Evolutionary conservation across 129 eudicot species (phyloP), one percentile per base, ranked within the genome.

Genomic region (Flaveria sonorensis): DNA sequence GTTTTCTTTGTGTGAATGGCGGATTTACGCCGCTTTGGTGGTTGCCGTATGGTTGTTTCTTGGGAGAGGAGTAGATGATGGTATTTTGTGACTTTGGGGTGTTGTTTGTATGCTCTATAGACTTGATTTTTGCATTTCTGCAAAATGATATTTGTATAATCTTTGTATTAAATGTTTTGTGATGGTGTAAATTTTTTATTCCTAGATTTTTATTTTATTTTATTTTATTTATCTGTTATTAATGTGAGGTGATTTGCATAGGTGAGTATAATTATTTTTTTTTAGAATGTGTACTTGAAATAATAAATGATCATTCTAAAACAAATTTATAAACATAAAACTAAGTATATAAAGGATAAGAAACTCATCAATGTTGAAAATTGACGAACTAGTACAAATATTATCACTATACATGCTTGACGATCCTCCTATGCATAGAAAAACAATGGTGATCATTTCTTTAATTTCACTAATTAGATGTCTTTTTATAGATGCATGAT

Each of bases 121-220:
- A 62, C 43, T 65, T 36, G 50, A 36, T 32, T 65, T 65, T 65
- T 36, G 26, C 47, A 56, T 56, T 26, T 56, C 16, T 32, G 48
- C 50, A 65, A 65, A n/a, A 65, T 36, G 48, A 28, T 63, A 13
- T 62, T 62, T 61, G 30, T 28, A 62, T 62, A 62, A 62, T 30
- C 39, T 16, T 30, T 63, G 45, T 30, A 63, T 28, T 21, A 56
- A 56, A 56, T 63, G 20, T 28, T 28, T 26, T 62, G 68, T 12
- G 45, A 14, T 14, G 20, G 20, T 62, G 36, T 30, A 30, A 30
- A 3, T 30, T 30, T 3, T 30, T 42, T 62, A 8, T 4, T 13
- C 30, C 32, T 59, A 21, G 65, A 21, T 10, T 21, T 21, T 57
- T 20, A 10, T 53, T 51, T 51, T 15, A 19, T 18, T n/a, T n/a